phyloP scores from a whole-genome alignment of 306 rosid species.

The Casuarina equisetifolia region DNA sequence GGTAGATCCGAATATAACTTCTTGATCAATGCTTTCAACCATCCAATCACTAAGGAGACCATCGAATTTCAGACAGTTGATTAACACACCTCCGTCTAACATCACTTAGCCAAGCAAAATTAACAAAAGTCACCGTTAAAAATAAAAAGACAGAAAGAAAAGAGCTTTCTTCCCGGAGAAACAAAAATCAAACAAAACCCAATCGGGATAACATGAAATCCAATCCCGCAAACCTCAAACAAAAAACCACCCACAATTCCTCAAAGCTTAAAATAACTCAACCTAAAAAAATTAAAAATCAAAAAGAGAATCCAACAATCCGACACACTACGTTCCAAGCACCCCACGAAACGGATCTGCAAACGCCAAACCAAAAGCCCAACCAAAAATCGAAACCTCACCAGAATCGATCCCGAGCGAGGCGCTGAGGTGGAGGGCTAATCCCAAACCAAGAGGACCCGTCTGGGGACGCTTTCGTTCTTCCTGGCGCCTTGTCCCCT shows the following conservation, averaged over 20 bases:
- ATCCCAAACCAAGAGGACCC: neutral
- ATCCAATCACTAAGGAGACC: neutral
- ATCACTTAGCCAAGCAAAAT: neutral
- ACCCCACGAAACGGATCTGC: constrained; percentile 1
- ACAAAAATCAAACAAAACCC: neutral
- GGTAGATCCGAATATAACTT: neutral
- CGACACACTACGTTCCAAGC: neutral
- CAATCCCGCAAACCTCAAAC: neutral
- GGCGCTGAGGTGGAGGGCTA: neutral
- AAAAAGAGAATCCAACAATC: neutral
- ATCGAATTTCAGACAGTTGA: neutral
- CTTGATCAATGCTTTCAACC: neutral
- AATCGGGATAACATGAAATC: neutral
- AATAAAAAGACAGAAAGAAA: no score
- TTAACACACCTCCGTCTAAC: neutral
- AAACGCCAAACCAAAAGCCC: neutral
- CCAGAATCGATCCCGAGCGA: neutral
- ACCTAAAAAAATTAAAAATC: neutral
- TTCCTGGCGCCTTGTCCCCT: neutral
- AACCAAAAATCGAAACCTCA: neutral
- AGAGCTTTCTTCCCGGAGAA: neutral
- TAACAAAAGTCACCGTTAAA: neutral
- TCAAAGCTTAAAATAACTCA: neutral
- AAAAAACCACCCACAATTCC: neutral
- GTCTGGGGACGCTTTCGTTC: neutral